phyloP scores from a whole-genome alignment of 2,329 filamentous ascomycete genomes.

The Paecilomyces variotii region DNA sequence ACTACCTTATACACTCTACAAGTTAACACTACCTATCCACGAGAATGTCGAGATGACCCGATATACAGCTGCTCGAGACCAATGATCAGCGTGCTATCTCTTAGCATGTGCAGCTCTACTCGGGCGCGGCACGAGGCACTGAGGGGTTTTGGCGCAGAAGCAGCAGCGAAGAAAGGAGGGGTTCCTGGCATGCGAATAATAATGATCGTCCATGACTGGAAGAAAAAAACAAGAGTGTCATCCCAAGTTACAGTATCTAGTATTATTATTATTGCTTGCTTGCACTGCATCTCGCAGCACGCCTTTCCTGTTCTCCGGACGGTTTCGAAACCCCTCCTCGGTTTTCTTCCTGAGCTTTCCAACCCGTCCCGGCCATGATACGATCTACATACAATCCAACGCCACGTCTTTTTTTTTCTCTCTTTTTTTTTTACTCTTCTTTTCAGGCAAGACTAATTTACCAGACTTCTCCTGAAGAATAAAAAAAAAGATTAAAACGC shows the following conservation, averaged over 20 bases:
- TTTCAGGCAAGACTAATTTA: background rate
- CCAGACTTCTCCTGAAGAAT: background rate
- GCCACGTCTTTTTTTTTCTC: no score
- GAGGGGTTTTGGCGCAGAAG: background rate
- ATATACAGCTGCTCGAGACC: background rate
- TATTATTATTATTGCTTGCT: no score
- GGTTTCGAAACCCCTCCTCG: background rate
- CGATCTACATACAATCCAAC: no score
- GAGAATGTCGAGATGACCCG: background rate
- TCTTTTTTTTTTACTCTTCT: no score
- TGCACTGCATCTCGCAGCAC: background rate
- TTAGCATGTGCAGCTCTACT: background rate
- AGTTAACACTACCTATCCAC: no score
- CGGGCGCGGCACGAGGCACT: background rate
- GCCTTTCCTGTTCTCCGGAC: background rate
- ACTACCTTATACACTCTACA: background rate
- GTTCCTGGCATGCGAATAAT: background rate
- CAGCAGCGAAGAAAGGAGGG: background rate
- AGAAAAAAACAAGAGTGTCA: background rate
- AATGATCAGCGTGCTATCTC: background rate
- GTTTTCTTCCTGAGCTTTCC: background rate
- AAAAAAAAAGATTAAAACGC: background rate
- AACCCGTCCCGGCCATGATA: background rate
- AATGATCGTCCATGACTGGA: background rate
- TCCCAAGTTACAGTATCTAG: background rate